Evolutionary conservation across 768 basidiomycete species (phyloP).

Genomic region (Lentinula sp.): DNA sequence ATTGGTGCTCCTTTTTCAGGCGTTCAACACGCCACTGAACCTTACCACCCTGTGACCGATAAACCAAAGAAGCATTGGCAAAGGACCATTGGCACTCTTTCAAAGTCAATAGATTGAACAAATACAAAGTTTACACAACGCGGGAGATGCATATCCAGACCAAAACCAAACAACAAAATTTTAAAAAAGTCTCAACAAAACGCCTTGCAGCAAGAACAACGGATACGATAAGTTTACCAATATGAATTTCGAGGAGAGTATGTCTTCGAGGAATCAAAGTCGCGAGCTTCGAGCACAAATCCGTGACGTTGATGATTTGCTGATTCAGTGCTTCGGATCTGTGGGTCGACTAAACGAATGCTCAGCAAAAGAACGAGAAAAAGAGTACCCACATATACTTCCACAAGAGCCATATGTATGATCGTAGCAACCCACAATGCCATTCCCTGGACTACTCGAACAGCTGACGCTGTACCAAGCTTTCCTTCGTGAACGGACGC

Average conservation of each 20-base stretch:
- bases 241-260: background rate
- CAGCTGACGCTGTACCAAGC: constrained; percentile 12
- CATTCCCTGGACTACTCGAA: constrained; percentile 18
- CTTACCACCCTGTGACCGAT: background rate
- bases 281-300: background rate
- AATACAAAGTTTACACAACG: background rate
- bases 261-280: background rate
- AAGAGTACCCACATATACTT: constrained; percentile 16
- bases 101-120: background rate
- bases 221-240: background rate
- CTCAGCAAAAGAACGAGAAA: background rate
- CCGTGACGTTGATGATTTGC: background rate
- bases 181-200: background rate
- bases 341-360: background rate
- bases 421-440: constrained; percentile 19
- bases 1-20: background rate
- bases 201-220: background rate
- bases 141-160: too few relatives aligned
- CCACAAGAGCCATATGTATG: constrained; percentile 16
- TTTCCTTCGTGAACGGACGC: constrained; percentile 11
- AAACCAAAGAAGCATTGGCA: background rate
- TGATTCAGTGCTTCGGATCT: background rate
- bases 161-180: background rate
- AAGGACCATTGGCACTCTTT: background rate
- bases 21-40: background rate